Conservation (phyloP, 192 early-diverging fungal species). For the Coemansia sp. region DNA sequence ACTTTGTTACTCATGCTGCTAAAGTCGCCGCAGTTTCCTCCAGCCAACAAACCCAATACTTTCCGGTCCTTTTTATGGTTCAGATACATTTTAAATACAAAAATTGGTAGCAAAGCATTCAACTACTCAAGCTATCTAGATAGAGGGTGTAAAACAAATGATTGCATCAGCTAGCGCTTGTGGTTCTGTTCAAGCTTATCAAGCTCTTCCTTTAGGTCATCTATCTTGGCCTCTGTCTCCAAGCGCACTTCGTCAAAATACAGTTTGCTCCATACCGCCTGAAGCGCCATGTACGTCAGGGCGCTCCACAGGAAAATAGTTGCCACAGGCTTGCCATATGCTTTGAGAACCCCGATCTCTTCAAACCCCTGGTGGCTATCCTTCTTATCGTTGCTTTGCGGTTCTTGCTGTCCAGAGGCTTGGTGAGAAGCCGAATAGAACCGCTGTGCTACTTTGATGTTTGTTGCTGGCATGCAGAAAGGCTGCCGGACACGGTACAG, state of each 20-base stretch:
- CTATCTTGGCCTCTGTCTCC: constrained; percentile 47
- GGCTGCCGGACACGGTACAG: neutral
- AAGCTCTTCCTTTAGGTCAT: constrained; percentile 27
- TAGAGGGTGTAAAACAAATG: no score
- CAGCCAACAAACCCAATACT: no score
- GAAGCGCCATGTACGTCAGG: constrained; percentile 40
- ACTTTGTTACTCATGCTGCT: no score
- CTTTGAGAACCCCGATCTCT: constrained; percentile 32
- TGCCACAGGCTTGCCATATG: constrained; percentile 44
- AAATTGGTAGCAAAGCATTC: no score
- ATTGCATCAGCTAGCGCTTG: no score
- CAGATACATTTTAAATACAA: no score
- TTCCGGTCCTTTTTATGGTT: no score
- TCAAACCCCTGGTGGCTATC: neutral
- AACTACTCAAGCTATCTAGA: no score
- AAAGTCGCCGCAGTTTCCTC: no score
- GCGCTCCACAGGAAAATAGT: constrained; percentile 50
- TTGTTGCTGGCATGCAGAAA: neutral
- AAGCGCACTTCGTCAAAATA: constrained; percentile 44
- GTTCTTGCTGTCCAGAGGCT: neutral
- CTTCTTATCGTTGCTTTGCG: neutral
- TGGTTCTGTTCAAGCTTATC: constrained; percentile 7
- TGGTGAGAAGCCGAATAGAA: constrained; percentile 1
- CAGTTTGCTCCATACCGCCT: constrained; percentile 47
- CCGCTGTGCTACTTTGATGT: no score